phyloP scores from a whole-genome alignment of 805 yeast genomes.

The Starmerella apicola region DNA sequence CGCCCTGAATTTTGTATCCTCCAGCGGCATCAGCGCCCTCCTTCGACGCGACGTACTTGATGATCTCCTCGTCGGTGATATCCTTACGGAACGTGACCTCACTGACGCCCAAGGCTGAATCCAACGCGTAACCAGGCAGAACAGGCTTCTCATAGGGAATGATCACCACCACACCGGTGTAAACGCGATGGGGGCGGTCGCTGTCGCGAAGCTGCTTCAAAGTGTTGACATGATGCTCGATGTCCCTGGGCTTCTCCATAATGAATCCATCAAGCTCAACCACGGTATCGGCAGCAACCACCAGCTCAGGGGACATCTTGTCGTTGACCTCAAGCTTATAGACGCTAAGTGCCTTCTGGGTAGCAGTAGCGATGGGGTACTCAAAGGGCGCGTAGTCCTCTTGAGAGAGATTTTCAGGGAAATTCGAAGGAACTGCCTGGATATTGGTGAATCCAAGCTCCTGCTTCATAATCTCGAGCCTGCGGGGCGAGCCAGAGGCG shows the following conservation, averaged over 20 bases:
- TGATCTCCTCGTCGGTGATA: slow-evolving; percentile 43
- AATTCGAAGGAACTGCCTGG: slow-evolving; percentile 47
- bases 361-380: slow-evolving; percentile 64
- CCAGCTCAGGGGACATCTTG: slow-evolving; percentile 26
- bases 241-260: slow-evolving; percentile 67
- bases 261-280: slow-evolving; percentile 48
- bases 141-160: slow-evolving; percentile 32
- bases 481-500: slow-evolving; percentile 77
- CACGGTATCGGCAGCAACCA: slow-evolving; percentile 65
- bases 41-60: slow-evolving; percentile 49
- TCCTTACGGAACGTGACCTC: slow-evolving; percentile 28
- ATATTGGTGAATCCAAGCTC: slow-evolving; percentile 28
- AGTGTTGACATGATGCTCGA: slow-evolving; percentile 38
- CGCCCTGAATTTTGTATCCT: slow-evolving; percentile 75
- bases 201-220: slow-evolving; percentile 39
- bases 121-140: slow-evolving; percentile 32
- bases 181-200: slow-evolving; percentile 35
- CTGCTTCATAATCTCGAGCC: slow-evolving; percentile 57
- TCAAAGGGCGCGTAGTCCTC: slow-evolving; percentile 34
- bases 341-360: slow-evolving; percentile 54
- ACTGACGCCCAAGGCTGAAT: slow-evolving; percentile 34
- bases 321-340: slow-evolving; percentile 29
- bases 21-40: slow-evolving; percentile 85
- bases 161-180: slow-evolving; percentile 43
- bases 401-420: slow-evolving; percentile 66